Base-by-base conservation (phyloP, 2,329 filamentous ascomycete genomes). In the Diaporthe nobilis region DNA sequence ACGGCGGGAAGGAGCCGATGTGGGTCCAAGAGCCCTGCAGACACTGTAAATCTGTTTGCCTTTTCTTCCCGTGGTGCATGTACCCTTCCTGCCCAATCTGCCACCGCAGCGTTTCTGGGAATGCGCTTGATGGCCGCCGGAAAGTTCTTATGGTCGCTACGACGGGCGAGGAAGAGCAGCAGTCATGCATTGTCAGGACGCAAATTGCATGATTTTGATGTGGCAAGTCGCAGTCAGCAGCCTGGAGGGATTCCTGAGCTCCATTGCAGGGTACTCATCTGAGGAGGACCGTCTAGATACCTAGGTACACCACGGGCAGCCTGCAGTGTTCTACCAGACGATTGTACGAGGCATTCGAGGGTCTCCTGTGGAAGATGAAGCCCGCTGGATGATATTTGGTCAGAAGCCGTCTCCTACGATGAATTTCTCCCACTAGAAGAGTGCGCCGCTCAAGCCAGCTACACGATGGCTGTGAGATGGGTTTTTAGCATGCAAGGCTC, bases 1-100 rank as follows among this genome's bases (percentile, higher is more conserved):
- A 68, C 63, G 44, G 31, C 60, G n/a, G 47, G 34, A 55, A 55
- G 49, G 44, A 55, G 31, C 58, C 47, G 65, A 55, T 34, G 65
- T 53, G 47, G 65, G 65, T 53, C 65, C 63, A 34, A 34, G 22
- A n/a, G 37, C 61, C 61, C 37, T 67, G 63, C 63, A 12, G 28
- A 31, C 15, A 53, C 49, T 8, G 47, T 22, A 28, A 53, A 20
- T 9, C 34, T 34, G 34, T 7, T 58, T 58, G 28, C 55, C 28
- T 58, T 37, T 39, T 4, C 57, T 9, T 60, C 22, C 25, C 20
- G 31, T n/a, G 57, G 6, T n/a, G 15, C 17, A 34, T 10, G 28
- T 5, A 34, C 58, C 13, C 15, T 17, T 25, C 25, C 17, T n/a
- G 25, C 9, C 60, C 42, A 22, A 31, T 15, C 28, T 13, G 37